Base-by-base conservation (phyloP, 139 green algal species). In the Limnomonas spitsbergensis region DNA sequence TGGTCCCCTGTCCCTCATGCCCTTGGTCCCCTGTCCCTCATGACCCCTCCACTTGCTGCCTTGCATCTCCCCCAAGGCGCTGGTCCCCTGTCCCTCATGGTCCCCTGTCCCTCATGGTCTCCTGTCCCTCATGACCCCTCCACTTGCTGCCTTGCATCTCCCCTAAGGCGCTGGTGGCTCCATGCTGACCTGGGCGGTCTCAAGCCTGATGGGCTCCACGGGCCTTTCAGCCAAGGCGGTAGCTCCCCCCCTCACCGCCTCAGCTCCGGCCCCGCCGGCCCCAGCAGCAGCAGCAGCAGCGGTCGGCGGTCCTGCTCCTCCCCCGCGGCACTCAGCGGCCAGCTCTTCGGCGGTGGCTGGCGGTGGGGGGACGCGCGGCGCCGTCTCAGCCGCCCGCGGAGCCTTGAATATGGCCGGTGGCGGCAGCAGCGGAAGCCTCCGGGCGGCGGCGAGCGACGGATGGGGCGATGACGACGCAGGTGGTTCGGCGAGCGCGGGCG, bases 141-240 rank as follows among this genome's bases (percentile, higher is more conserved):
- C n/a, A n/a, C n/a, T n/a, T n/a, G n/a, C n/a, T n/a, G n/a, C n/a
- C n/a, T n/a, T n/a, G n/a, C 27, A 42, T 29, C 26, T 47, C 37
- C 7, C 53, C 7, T 20, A 53, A 31, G 35, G 37, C 24, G 69
- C 69, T 9, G 53, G 52, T 26, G 69, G 69, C 2, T 82, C 78
- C 36, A 84, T 87, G 69, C 81, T 95, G 40, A 61, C 68, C 35
- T 90, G 85, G 84, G 79, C 66, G 35, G 78, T 84, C 78, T 88
- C 78, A 4, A 85, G 78, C 14, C 47, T 81, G 27, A 76, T 86
- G 75, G 71, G 66, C 2, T 53, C 39, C 35, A 76, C 67, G 26
- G 77, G 77, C 1, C 66, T 75, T 9, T 47, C 47, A 20, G 47
- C 47, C 47, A 61, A 29, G n/a, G 35, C 26, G 34, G 69, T 75